Conservation (phyloP, 164 flowering plant species). For the Vitis cinerea region DNA sequence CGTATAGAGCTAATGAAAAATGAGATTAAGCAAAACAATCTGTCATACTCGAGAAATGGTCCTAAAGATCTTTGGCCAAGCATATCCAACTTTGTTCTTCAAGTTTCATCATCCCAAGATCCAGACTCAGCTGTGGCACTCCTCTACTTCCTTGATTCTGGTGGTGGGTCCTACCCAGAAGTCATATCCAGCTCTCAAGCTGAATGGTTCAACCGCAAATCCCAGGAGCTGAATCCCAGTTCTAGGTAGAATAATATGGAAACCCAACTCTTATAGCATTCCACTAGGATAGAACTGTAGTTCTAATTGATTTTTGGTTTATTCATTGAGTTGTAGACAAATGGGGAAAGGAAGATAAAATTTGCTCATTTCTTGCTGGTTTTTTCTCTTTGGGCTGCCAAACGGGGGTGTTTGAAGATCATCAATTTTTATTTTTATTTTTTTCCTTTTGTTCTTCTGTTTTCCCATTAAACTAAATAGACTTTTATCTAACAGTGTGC, state of each 20-base stretch:
- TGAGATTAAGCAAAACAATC: constrained; percentile 47
- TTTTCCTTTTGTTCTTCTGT: not conserved
- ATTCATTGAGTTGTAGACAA: no score
- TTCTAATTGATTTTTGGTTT: no score
- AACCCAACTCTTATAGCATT: no score
- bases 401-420: no score
- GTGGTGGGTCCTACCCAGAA: constrained; percentile 92
- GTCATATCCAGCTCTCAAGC: constrained; percentile 77
- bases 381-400: no score
- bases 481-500: constrained; percentile 39
- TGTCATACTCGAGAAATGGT: constrained; percentile 60
- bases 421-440: no score
- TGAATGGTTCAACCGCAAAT: constrained; percentile 59
- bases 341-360: no score
- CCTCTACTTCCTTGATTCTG: constrained; percentile 86
- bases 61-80: constrained; percentile 83
- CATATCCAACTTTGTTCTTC: constrained; percentile 75
- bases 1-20: constrained; percentile 60
- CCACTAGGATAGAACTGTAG: no score
- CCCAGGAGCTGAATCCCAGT: constrained; percentile 63
- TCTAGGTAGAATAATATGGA: constrained; percentile 41
- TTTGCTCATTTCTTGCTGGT: no score
- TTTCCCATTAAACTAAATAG: no score
- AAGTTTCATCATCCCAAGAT: constrained; percentile 45
- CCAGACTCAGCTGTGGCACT: constrained; percentile 36